Percentiles rank a stretch among this genome's conserved stretches.
Conservation (phyloP, 164 flowering plant genomes). For the Buxus sempervirens region DNA sequence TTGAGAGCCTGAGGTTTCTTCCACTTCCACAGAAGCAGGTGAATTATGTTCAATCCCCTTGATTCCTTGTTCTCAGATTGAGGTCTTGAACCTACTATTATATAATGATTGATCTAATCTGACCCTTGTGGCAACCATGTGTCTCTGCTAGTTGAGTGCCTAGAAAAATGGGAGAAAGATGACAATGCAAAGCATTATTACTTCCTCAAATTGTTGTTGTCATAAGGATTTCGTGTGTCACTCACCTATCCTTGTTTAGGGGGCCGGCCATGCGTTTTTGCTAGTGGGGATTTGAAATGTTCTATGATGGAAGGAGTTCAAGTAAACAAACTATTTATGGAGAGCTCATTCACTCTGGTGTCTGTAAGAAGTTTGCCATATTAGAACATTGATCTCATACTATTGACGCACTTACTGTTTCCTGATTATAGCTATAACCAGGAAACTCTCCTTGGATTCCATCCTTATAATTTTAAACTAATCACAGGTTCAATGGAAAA, state of each 20-base stretch:
- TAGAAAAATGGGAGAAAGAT: conserved; percentile 95
- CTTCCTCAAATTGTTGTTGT: not conserved
- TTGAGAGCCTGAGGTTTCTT: no score
- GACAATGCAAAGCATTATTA: conserved; percentile 43
- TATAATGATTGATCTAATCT: not conserved
- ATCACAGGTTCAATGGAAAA: no score
- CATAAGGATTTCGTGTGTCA: not conserved
- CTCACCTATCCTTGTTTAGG: conserved; percentile 35
- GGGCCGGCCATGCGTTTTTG: conserved; percentile 94
- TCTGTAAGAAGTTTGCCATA: no score
- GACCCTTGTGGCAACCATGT: conserved; percentile 58
- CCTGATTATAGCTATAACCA: not conserved
- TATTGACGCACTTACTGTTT: not conserved
- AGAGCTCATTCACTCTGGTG: not conserved
- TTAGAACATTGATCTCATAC: not conserved
- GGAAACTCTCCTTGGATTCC: conserved; percentile 59
- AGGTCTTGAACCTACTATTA: no score
- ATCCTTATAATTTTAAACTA: conserved; percentile 92
- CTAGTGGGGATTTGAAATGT: conserved; percentile 92
- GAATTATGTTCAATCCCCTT: no score
- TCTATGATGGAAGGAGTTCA: conserved; percentile 66
- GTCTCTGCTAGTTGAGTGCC: conserved; percentile 48
- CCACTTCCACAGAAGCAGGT: no score
- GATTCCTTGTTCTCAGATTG: not conserved
- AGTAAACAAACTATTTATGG: conserved; percentile 27